Conservation (phyloP, 1,139 yeast species). For the Protomyces inouyei region DNA sequence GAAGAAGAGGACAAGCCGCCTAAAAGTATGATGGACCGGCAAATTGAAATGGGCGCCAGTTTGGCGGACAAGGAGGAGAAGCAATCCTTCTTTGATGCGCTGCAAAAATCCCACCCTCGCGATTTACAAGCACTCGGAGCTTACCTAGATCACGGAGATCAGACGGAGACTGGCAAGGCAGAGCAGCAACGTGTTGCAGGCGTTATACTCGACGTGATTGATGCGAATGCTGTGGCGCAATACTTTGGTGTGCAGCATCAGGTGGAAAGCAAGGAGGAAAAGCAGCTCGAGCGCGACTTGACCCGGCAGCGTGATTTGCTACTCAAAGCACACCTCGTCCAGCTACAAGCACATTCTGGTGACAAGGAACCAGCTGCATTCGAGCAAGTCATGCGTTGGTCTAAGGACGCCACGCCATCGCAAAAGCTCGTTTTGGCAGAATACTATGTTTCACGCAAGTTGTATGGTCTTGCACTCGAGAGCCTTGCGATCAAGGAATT, state of each 20-base stretch:
- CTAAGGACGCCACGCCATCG: background rate
- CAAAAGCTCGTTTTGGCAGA: constrained; percentile 3
- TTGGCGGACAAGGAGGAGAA: constrained; percentile 25
- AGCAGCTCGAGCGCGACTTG: constrained; percentile 3
- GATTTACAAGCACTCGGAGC: constrained; percentile 26
- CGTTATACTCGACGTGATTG: constrained; percentile 22
- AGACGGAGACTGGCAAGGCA: constrained; percentile 5
- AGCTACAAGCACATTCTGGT: constrained; percentile 6
- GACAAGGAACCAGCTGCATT: background rate
- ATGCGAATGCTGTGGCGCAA: constrained; percentile 20
- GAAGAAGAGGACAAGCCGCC: constrained; percentile 18
- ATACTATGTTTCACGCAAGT: constrained; percentile 2
- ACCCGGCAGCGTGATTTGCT: background rate
- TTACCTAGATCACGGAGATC: constrained; percentile 15
- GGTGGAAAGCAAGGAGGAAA: background rate
- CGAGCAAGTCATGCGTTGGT: background rate
- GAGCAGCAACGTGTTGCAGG: constrained; percentile 19
- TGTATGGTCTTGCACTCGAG: constrained; percentile 27
- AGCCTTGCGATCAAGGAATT: constrained; percentile 16
- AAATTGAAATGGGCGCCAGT: constrained; percentile 25
- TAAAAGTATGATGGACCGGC: constrained; percentile 22
- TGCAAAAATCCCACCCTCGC: constrained; percentile 20
- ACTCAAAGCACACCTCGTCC: constrained; percentile 5
- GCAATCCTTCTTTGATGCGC: constrained; percentile 17
- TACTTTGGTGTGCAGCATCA: constrained; percentile 21